Percentiles rank a stretch among this genome's conserved stretches.
Evolutionary conservation across 1,284 basidiomycete species (phyloP).

Genomic region (Leccinum fallax): DNA sequence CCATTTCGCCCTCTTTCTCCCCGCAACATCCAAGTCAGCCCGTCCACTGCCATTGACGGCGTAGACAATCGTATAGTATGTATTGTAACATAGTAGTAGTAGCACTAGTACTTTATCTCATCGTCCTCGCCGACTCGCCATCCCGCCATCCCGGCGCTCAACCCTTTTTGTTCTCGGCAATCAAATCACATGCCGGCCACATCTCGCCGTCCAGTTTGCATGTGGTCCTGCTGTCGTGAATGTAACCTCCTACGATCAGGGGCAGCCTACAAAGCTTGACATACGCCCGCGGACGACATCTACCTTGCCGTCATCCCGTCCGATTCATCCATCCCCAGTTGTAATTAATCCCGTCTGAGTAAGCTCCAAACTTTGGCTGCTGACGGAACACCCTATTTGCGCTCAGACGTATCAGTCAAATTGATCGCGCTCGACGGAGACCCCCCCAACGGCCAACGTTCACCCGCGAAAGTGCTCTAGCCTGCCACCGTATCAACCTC

Average conservation of each 20-base stretch:
- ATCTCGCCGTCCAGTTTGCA: background rate
- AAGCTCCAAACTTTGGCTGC: conserved; percentile 1
- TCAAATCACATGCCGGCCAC: conserved; percentile 1
- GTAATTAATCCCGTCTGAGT: conserved; percentile 1
- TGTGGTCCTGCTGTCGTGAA: background rate
- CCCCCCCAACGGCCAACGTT: background rate
- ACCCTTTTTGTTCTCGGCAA: conserved; percentile 4
- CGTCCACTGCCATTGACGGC: background rate
- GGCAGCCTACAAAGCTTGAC: background rate
- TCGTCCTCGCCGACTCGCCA: background rate
- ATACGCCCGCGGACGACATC: conserved; percentile 3
- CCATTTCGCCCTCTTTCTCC: background rate
- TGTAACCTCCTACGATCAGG: conserved; percentile 5
- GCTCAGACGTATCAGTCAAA: conserved; percentile 7
- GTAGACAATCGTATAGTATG: background rate
- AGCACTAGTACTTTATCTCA: background rate
- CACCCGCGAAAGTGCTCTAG: conserved; percentile 16
- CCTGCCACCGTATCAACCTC: conserved; percentile 6
- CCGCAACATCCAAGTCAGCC: background rate
- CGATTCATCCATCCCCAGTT: background rate
- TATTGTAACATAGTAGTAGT: background rate
- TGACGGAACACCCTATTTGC: conserved; percentile 2
- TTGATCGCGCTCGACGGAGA: background rate
- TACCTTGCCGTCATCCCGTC: background rate
- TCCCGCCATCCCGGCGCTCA: conserved; percentile 4